These are phyloP conservation scores for Neostapfia colusana DNA, from an alignment of 176 grass and related monocot genomes.

Conservation along the genomic window DNA sequence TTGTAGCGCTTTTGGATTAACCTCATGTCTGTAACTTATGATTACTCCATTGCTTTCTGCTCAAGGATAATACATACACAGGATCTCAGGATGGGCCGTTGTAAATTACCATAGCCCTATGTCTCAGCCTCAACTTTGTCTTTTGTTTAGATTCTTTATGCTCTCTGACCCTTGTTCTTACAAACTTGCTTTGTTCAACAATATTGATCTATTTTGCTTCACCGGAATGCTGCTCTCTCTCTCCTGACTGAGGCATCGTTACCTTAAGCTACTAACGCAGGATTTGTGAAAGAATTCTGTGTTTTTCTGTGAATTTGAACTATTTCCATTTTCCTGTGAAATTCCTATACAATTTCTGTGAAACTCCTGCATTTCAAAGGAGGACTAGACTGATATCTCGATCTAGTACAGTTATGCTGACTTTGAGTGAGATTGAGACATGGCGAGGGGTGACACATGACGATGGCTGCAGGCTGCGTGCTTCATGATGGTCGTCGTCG, in stretches of 20 bases:
- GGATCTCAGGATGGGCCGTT: constrained; percentile 25
- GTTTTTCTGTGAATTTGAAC: too few relatives aligned
- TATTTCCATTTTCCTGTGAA: too few relatives aligned
- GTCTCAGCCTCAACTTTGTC: too few relatives aligned
- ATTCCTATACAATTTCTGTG: too few relatives aligned
- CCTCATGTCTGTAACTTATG: constrained; percentile 40
- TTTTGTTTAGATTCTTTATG: constrained; percentile 16
- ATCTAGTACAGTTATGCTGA: background rate
- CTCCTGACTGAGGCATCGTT: background rate
- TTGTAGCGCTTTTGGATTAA: constrained; percentile 43
- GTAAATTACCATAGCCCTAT: constrained; percentile 48
- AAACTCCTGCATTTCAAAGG: too few relatives aligned
- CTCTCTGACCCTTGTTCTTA: background rate
- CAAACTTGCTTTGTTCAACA: background rate
- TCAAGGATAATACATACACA: constrained; percentile 24
- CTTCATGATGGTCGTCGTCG: constrained; percentile 28
- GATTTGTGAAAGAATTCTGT: too few relatives aligned
- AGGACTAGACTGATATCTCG: background rate
- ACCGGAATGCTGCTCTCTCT: background rate
- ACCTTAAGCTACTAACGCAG: background rate
- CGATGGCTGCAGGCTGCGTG: constrained; percentile 38
- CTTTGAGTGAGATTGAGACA: background rate
- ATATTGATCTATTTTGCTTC: background rate
- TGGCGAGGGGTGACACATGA: background rate
- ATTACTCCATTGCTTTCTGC: constrained; percentile 46